Evolutionary conservation across 2,329 filamentous ascomycete species (phyloP), one percentile per base, ranked within the genome.

Genomic region (Venturia carpophila): DNA sequence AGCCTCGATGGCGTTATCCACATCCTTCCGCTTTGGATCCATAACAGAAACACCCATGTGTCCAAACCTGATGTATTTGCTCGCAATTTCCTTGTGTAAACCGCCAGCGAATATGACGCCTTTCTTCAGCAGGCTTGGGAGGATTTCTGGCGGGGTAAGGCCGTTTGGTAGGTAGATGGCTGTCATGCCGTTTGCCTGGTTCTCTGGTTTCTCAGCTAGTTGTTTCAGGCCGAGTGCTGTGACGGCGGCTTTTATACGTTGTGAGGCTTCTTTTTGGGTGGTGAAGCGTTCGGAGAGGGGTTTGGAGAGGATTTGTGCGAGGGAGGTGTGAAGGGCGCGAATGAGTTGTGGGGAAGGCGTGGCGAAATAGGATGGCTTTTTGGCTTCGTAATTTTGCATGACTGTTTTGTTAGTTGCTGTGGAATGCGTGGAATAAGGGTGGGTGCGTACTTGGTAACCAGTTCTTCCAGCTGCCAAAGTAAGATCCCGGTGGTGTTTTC

Each of bases 341-440:
- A 99, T 83, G 62, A 99, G 85, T 78, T 99, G 94, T 17, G 94
- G 94, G 5, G 92, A 92, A 0, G 94, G 94, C 1, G 94, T 99
- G 45, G 94, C 94, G 74, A 99, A 99, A 82, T 99, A 99, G 1
- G 92, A 96, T 45, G 94, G 86, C 81, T 97, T 99, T 82, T 92
- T 91, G 69, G 91, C 91, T 80, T 99, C 94, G 78, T 99, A 99
- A 80, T 97, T 97, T 80, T 94, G 87, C 93, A 99, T 97, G 77
- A 99, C 89, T 90, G 67, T 58, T 43, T 4, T 61, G 62, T 74
- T 71, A 74, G 72, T 61, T 41, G n/a, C 15, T 21, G 41, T 4
- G 3, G 19, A 24, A 6, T n/a, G 15, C 11, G 11, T 6, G 13
- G 30, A 3, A 11, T 17, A 49, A 37, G 17, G 27, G 65, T 65